Base-by-base conservation (phyloP, 768 basidiomycete species). In the Tylopilus vinaceipallidus region DNA sequence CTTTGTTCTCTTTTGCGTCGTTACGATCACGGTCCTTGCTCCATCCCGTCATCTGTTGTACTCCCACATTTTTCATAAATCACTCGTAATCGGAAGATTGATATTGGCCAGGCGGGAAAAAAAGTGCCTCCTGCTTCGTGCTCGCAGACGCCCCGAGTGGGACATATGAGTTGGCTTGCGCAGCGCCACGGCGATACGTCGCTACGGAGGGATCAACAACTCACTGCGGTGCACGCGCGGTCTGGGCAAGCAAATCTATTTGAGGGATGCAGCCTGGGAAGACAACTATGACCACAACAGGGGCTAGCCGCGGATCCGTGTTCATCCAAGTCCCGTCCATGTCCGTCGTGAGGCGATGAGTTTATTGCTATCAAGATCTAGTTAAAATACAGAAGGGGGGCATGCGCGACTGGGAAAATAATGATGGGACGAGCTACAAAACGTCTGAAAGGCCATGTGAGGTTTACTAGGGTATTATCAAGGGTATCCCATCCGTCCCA, bases 401-500 rank as follows among this genome's bases (percentile, higher is more conserved):
- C 16, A 30, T n/a, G 5, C 11, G 41, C 37, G 41, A n/a, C n/a
- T n/a, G n/a, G n/a, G 32, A 42, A 8, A 30, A 13, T 12, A 43
- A 34, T 11, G 33, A 39, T 37, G 38, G 14, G 9, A 11, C 3
- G 29, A 48, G 47, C 41, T 42, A 59, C 24, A 23, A 58, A 50
- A 54, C 52, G 54, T 35, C 52, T 38, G 37, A 14, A 48, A 38
- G 34, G 34, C 32, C 4, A 47, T 33, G 30, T 45, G 42, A 26
- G 38, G 37, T 39, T 47, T 35, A 54, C 10, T 38, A 17, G 54
- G 58, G 60, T 61, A 64, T 64, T 23, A 39, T 39, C 35, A 53
- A 24, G 62, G 62, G 57, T 64, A 64, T 61, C 41, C 11, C 22
- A 26, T 50, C 52, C 52, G 43, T 57, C 42, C 37, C n/a, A 47